Evolutionary conservation across 371 early-diverging fungal species (phyloP), one percentile per base, ranked within the genome.

Genomic region (Funneliformis caledonium): DNA sequence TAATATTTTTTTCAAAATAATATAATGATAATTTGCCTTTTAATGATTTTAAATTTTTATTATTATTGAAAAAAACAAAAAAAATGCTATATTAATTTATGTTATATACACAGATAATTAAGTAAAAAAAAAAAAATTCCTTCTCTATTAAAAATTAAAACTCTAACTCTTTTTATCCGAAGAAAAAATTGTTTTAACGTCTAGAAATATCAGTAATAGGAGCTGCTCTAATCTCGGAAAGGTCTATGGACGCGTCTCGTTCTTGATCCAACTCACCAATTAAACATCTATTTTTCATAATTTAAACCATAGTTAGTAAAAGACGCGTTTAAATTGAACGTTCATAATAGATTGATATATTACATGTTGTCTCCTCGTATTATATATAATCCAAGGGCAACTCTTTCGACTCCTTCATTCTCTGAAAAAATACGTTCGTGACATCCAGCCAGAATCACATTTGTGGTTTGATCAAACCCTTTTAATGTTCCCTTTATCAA

Each of bases 391-490:
- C 96, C 96, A 48, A 95, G 85, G 6, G 89, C 89, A 2, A 92
- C 88, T 1, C 88, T 86, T 83, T 95, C 94, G 9, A 93, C 92
- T 26, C 93, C 94, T 59, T 92, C 93, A 76, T 85, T 86, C 4
- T 83, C 84, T 4, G 92, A 91, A 80, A 94, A 95, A 52, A 94
- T 88, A 75, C 96, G 93, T 82, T 96, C 96, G 42, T 90, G 85
- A 77, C 95, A 91, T 33, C 88, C 86, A 48, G 89, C 86, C 70
- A 96, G 84, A 68, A 96, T 93, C 2, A 96, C 82, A 79, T 95
- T 96, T 43, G 92, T 91, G 9, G 91, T 90, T 80, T 95, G 94
- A 87, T 96, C 96, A 59, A 93, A 89, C 19, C 96, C 96, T 79
- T 87, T 88, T 76, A 96, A 85, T 31, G 84, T 88, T 43, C 96